A percentile compares a stretch with the other conserved stretches of the same genome.
phyloP scores from a whole-genome alignment of 2,329 filamentous ascomycete species.

The Bipolaris victoriae region DNA sequence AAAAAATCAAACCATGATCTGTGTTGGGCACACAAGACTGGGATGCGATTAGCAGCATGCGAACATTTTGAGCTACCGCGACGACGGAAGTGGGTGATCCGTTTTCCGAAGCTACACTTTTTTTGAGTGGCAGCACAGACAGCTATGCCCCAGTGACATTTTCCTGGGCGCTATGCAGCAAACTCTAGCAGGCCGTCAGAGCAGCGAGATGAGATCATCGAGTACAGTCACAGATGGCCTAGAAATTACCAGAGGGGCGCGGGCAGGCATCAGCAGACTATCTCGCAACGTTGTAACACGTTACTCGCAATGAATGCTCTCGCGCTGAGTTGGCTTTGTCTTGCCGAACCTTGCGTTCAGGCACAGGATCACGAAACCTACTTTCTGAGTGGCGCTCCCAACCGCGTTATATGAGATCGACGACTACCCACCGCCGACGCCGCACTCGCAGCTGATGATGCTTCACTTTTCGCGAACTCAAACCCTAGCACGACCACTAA shows the following conservation, averaged over 20 bases:
- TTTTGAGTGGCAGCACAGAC: constrained; percentile 21
- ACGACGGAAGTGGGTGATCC: constrained; percentile 36
- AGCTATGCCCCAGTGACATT: constrained; percentile 22
- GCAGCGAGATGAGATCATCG: constrained; percentile 24
- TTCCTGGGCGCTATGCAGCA: constrained; percentile 22
- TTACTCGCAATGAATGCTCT: constrained; percentile 15
- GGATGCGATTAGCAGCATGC: constrained; percentile 43
- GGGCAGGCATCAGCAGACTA: constrained; percentile 28
- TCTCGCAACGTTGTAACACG: constrained; percentile 23
- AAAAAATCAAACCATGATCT: constrained; percentile 32
- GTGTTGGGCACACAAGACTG: constrained; percentile 43
- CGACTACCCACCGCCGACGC: constrained; percentile 26
- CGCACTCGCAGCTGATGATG: constrained; percentile 36
- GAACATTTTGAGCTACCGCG: constrained; percentile 35
- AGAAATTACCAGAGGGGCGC: constrained; percentile 18
- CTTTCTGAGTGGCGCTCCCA: constrained; percentile 36
- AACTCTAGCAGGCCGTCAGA: constrained; percentile 10
- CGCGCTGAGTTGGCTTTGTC: constrained; percentile 16
- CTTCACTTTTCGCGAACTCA: constrained; percentile 40
- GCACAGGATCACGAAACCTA: constrained; percentile 26
- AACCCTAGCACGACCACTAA: constrained; percentile 63
- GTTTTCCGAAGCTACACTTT: constrained; percentile 20
- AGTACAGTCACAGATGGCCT: constrained; percentile 17
- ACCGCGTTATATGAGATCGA: constrained; percentile 33
- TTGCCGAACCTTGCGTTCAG: constrained; percentile 26